Evolutionary conservation across 208 protist genomes (phyloP).

Genomic region (Wallacemonas rigidus): DNA sequence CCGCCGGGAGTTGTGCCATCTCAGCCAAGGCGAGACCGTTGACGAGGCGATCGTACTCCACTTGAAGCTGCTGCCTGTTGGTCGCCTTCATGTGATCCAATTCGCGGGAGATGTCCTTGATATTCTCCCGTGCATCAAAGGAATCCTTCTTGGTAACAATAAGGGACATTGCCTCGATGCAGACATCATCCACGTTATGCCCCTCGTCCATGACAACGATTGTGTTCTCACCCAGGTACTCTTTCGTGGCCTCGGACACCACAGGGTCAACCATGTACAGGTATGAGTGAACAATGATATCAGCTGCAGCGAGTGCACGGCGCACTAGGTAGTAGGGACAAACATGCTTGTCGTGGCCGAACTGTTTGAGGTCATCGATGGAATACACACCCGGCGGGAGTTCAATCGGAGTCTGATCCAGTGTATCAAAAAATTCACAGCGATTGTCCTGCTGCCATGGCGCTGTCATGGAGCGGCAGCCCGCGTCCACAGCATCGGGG

Average conservation of each 20-base stretch:
- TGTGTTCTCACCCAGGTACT: conserved; percentile 92
- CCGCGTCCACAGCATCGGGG: conserved; percentile 92
- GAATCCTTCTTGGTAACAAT: conserved; percentile 94
- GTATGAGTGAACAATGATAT: conserved; percentile 99
- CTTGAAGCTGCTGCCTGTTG: conserved; percentile 90
- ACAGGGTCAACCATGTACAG: conserved; percentile 99
- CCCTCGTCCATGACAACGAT: conserved; percentile 99
- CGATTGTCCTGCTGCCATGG: conserved; percentile 85
- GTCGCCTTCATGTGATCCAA: conserved; percentile 81
- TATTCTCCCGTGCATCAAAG: conserved; percentile 75
- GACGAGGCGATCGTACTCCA: conserved; percentile 94
- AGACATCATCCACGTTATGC: conserved; percentile 99
- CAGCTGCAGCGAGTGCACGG: conserved; percentile 87
- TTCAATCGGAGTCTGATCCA: conserved; percentile 54
- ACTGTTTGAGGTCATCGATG: conserved; percentile 94
- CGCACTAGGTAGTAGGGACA: conserved; percentile 97
- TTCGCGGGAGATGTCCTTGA: conserved; percentile 74
- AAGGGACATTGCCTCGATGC: conserved; percentile 98
- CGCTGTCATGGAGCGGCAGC: conserved; percentile 94
- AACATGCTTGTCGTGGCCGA: conserved; percentile 87
- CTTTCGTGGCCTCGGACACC: conserved; percentile 94
- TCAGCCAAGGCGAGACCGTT: conserved; percentile 88
- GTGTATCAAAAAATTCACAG: conserved; percentile 83
- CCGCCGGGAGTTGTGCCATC: conserved; percentile 50
- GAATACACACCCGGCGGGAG: conserved; percentile 96